phyloP scores from a whole-genome alignment of 371 early-diverging fungal genomes.

The Syncephalastrum racemosum region DNA sequence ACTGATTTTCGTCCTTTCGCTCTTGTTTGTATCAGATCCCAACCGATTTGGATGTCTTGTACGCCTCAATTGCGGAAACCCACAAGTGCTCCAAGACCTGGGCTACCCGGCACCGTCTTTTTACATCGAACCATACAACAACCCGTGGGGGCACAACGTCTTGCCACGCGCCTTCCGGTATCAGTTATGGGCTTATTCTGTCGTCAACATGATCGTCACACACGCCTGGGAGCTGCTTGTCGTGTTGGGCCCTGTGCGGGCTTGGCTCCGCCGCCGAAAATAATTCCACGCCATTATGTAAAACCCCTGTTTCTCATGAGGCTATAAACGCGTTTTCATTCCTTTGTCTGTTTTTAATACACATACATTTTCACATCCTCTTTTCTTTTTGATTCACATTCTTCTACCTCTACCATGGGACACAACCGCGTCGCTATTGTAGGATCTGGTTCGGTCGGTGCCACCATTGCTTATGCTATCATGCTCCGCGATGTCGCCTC shows the following conservation, averaged over 20 bases:
- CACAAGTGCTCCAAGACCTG: conserved; percentile 40
- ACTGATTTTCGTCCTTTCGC: not conserved
- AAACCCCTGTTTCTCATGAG: too few species aligned
- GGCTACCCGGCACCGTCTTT: conserved; percentile 54
- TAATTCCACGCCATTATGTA: conserved; percentile 1
- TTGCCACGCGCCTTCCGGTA: conserved; percentile 63
- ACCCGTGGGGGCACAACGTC: conserved; percentile 67
- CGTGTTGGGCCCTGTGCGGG: conserved; percentile 38
- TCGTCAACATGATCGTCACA: conserved; percentile 33
- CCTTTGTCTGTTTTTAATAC: too few species aligned
- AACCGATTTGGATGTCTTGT: conserved; percentile 69
- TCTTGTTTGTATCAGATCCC: conserved; percentile 46
- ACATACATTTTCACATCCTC: too few species aligned
- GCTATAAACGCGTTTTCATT: too few species aligned
- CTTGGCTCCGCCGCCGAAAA: conserved; percentile 15
- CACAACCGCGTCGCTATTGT: conserved; percentile 57
- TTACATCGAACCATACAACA: conserved; percentile 61
- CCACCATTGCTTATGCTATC: conserved; percentile 72
- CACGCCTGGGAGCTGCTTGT: conserved; percentile 38
- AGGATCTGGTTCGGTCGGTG: conserved; percentile 85
- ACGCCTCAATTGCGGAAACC: conserved; percentile 73
- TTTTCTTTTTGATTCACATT: conserved; percentile 6
- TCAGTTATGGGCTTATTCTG: conserved; percentile 47
- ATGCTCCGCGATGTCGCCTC: conserved; percentile 69
- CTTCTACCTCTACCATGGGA: not conserved